Conservation (phyloP, 2,329 filamentous ascomycete species). For the Cladophialophora psammophila region DNA sequence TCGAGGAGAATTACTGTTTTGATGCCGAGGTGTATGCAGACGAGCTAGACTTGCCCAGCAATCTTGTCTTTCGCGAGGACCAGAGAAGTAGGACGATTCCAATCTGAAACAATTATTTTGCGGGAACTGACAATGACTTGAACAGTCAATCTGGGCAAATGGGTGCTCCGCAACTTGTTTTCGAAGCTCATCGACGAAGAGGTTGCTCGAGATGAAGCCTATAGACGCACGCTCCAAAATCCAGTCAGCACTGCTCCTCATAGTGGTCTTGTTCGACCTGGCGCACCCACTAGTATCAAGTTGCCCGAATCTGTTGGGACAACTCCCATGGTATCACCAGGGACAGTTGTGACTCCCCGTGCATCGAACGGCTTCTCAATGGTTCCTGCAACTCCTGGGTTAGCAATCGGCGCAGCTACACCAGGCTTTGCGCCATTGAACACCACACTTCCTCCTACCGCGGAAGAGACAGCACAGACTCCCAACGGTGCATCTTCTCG, state of each 20-base stretch:
- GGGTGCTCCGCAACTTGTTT: slow-evolving; percentile 93
- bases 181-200: slow-evolving; percentile 88
- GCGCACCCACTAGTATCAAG: slow-evolving; percentile 37
- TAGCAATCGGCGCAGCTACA: slow-evolving; percentile 79
- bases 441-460: slow-evolving; percentile 46
- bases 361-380: slow-evolving; percentile 67
- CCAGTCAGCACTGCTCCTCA: slow-evolving; percentile 61
- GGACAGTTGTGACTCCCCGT: slow-evolving; percentile 62
- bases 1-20: slow-evolving; percentile 96
- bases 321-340: slow-evolving; percentile 32
- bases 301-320: slow-evolving; percentile 30
- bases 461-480: slow-evolving; percentile 34
- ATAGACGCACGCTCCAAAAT: slow-evolving; percentile 73
- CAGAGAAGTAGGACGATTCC: slow-evolving; percentile 75
- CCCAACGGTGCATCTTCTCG: slow-evolving; percentile 52
- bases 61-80: slow-evolving; percentile 86
- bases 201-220: slow-evolving; percentile 77
- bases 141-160: slow-evolving; percentile 91
- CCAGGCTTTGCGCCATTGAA: slow-evolving; percentile 54
- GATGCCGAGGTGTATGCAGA: slow-evolving; percentile 98
- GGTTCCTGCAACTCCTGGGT: slow-evolving; percentile 73
- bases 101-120: neutral
- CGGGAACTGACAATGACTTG: slow-evolving; percentile 33
- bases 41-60: slow-evolving; percentile 75
- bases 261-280: slow-evolving; percentile 32